Conservation (phyloP, 345 rosid genomes). For the Garcia nutans region DNA sequence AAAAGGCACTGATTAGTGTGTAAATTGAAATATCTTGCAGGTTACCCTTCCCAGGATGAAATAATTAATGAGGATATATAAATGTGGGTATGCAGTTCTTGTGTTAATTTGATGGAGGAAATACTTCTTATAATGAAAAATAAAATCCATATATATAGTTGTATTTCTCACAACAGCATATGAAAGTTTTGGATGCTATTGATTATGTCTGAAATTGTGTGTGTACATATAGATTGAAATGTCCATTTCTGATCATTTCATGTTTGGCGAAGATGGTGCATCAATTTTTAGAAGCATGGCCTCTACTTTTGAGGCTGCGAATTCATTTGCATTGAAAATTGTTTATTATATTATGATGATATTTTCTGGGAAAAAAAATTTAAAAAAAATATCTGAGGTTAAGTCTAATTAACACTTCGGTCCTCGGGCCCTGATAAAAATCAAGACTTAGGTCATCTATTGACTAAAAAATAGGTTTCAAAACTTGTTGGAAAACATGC, state of each 20-base stretch:
- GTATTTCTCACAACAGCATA: no score
- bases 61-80: not conserved
- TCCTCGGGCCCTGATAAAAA: not conserved
- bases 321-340: not conserved
- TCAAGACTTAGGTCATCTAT: no score
- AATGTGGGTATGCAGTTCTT: no score
- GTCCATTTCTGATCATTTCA: not conserved
- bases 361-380: not conserved
- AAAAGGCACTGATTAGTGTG: no score
- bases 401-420: not conserved
- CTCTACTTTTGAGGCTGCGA: not conserved
- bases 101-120: no score
- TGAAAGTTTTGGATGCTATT: no score
- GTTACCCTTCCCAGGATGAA: conserved; percentile 18
- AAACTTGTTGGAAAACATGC: not conserved
- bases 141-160: no score
- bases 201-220: no score
- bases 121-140: no score
- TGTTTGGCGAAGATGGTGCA: not conserved
- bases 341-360: not conserved
- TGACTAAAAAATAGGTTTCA: not conserved
- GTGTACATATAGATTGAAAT: not conserved
- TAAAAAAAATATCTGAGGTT: no score
- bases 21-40: conserved; percentile 17
- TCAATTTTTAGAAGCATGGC: not conserved